Conservation (phyloP, 495 filamentous ascomycete genomes). For the Evansstolkia leycettana region DNA sequence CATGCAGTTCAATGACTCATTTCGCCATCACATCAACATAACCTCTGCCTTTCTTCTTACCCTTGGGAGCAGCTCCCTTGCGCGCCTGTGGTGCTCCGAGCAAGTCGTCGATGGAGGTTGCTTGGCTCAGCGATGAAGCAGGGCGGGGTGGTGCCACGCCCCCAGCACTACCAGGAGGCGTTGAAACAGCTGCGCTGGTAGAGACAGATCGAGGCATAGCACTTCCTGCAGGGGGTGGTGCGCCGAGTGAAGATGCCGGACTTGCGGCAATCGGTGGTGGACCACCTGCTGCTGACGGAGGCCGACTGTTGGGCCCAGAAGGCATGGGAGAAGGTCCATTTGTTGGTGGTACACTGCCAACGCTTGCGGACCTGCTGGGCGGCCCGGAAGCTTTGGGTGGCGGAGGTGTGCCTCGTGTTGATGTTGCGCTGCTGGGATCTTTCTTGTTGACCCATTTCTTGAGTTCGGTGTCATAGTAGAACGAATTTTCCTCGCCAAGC, state of each 20-base stretch:
- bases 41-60: conserved; percentile 64
- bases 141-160: conserved; percentile 36
- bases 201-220: conserved; percentile 25
- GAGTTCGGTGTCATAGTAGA: conserved; percentile 86
- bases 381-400: conserved; percentile 37
- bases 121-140: conserved; percentile 58
- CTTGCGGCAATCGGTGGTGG: conserved; percentile 25
- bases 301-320: conserved; percentile 1
- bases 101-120: conserved; percentile 78
- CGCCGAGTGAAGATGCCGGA: conserved; percentile 23
- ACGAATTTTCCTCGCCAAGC: conserved; percentile 84
- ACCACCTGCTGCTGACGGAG: conserved; percentile 13
- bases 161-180: conserved; percentile 15
- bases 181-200: conserved; percentile 20
- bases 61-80: conserved; percentile 55
- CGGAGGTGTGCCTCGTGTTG: conserved; percentile 40
- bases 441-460: conserved; percentile 99
- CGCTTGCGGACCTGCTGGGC: conserved; percentile 26
- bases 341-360: conserved; percentile 20
- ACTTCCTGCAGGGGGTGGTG: conserved; percentile 14
- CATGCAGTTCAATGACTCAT: conserved; percentile 5
- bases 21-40: conserved; percentile 90
- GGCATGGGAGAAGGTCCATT: conserved; percentile 18
- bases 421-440: conserved; percentile 33
- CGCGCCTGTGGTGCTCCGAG: conserved; percentile 55